Base-by-base conservation (phyloP, 192 early-diverging fungal genomes). In the Spizellomyces sp. region DNA sequence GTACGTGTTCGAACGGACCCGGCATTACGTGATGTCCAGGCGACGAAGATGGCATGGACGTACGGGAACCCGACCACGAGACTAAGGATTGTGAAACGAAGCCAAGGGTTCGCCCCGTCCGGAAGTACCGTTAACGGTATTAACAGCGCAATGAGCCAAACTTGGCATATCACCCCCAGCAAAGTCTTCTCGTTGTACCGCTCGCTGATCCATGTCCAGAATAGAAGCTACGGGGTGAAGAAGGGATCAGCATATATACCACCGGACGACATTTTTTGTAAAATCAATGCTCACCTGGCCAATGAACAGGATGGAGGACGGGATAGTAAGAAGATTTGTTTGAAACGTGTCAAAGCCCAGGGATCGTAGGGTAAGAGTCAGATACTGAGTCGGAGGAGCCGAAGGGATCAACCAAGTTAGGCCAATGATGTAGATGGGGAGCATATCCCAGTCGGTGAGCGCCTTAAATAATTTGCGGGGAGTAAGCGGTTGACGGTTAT, bases 1-100 rank as follows among this genome's bases (percentile, higher is more conserved):
- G 71, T 66, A 27, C 71, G 71, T 14, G 68, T 74, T 12, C 71
- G 66, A 17, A 43, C 54, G 10, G 71, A 48, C 10, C 67, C 71
- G 21, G 64, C 68, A 44, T 73, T 73, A 9, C 66, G 66, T 14
- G 71, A 67, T 17, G 46, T 69, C 71, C 71, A 73, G 14, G 68
- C 45, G 27, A 64, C 71, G 22, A 71, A 22, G 14, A 73, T 46
- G 43, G 68, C 71, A 50, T 73, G 71, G 47, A 62, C 21, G 60
- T 62, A 62, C 15, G 41, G 17, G 60, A 22, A 36, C 4, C 60
- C 60, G 10, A 62, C 9, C 4, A 62, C 6, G 5, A 62, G 9
- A 8, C 6, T 6, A 36, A 62, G 60, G 41, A 62, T 42, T 6
- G 60, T 62, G 60, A 21, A 62, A 36, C 60, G 60, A 42, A 42